A percentile compares a stretch with the other conserved stretches of the same genome.
Evolutionary conservation across 2,329 filamentous ascomycete species (phyloP).

Genomic region (Ophiocordyceps robertsii): DNA sequence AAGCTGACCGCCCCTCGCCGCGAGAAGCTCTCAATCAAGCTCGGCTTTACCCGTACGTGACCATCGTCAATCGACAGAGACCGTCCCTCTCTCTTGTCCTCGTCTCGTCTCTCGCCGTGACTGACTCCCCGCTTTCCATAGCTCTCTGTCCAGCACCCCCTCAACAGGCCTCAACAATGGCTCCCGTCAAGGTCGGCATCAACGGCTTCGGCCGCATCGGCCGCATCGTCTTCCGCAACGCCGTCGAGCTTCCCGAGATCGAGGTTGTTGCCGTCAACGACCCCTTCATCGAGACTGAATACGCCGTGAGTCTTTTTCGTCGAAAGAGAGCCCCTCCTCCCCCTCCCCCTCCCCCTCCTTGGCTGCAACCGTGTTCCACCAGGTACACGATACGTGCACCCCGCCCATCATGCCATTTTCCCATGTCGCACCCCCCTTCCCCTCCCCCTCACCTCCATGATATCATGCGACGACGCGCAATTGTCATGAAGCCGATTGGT

Average conservation of each 20-base stretch:
- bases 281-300: conserved; percentile 95
- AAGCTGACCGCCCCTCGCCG: no score
- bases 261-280: conserved; percentile 96
- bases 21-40: background rate
- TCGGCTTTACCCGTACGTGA: background rate
- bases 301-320: conserved; percentile 62
- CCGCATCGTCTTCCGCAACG: conserved; percentile 98
- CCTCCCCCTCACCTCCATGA: background rate
- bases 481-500: background rate
- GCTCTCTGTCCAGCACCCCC: background rate
- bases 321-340: background rate
- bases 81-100: background rate
- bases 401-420: background rate
- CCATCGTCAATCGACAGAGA: background rate
- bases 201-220: conserved; percentile 99
- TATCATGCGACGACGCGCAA: background rate
- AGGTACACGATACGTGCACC: background rate
- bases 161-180: conserved; percentile 19
- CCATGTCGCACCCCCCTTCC: background rate
- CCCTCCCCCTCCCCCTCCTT: conserved; percentile 1
- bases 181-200: conserved; percentile 73
- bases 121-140: background rate
- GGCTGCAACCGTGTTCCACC: conserved; percentile 1
- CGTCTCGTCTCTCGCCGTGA: background rate
- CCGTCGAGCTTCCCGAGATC: conserved; percentile 77